A percentile compares a stretch with the other conserved stretches of the same genome.
Conservation (phyloP, 1,139 yeast genomes). For the Nadsonia commutata region DNA sequence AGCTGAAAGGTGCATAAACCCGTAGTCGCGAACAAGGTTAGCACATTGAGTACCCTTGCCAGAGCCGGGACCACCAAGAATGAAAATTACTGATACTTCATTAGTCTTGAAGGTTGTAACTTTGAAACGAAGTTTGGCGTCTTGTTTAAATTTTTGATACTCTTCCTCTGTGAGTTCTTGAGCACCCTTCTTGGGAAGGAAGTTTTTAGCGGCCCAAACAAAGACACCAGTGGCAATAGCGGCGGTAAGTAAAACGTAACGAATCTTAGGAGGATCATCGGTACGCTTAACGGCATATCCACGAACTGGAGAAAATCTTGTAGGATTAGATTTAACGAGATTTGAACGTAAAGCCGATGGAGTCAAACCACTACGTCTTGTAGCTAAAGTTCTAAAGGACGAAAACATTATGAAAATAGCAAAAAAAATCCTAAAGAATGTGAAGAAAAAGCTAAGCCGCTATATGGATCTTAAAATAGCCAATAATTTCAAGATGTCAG, state of each 20-base stretch:
- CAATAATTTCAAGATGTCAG: too few relatives aligned
- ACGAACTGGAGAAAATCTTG: not conserved
- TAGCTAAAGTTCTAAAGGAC: not conserved
- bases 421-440: not conserved
- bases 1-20: conserved; percentile 81
- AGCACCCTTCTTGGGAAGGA: conserved; percentile 50
- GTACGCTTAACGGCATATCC: not conserved
- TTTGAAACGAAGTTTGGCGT: conserved; percentile 12
- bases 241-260: conserved; percentile 20
- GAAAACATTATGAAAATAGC: not conserved
- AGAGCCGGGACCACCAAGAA: conserved; percentile 71
- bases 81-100: conserved; percentile 68
- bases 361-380: not conserved
- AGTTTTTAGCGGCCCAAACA: conserved; percentile 34
- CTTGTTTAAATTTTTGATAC: conserved; percentile 30
- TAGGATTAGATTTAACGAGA: not conserved
- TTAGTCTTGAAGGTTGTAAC: conserved; percentile 40
- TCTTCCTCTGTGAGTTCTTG: conserved; percentile 38
- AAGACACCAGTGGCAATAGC: conserved; percentile 31
- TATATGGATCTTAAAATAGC: too few relatives aligned
- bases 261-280: conserved; percentile 17
- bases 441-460: too few relatives aligned
- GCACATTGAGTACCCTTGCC: conserved; percentile 97
- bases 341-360: not conserved
- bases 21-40: conserved; percentile 61